phyloP scores from a whole-genome alignment of 2,329 filamentous ascomycete genomes.

The Aspergillus jensenii region DNA sequence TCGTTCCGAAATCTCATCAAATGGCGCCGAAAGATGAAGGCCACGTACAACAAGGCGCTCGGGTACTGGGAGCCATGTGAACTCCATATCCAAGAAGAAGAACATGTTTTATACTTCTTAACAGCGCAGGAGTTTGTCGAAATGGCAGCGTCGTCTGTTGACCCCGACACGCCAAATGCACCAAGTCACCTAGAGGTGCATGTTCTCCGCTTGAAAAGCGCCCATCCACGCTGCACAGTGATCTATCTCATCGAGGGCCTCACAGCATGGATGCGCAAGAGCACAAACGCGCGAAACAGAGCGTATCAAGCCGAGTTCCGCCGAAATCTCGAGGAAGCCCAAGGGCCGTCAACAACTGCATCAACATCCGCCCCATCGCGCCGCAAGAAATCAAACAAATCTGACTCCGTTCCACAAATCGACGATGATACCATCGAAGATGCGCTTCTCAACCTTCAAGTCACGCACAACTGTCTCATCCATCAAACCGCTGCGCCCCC shows the following conservation, averaged over 20 bases:
- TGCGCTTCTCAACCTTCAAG: constrained; percentile 67
- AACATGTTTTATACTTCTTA: constrained; percentile 63
- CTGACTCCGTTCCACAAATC: constrained; percentile 47
- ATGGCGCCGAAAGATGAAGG: constrained; percentile 69
- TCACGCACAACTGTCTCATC: constrained; percentile 65
- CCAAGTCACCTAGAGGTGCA: constrained; percentile 57
- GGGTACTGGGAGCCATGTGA: constrained; percentile 65
- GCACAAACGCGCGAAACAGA: constrained; percentile 65
- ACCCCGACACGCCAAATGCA: constrained; percentile 25
- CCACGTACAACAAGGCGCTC: constrained; percentile 60
- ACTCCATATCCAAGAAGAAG: constrained; percentile 52
- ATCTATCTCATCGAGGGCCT: constrained; percentile 75
- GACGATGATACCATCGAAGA: constrained; percentile 70
- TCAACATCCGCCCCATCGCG: constrained; percentile 18
- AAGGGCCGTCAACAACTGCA: constrained; percentile 23
- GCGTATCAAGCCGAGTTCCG: constrained; percentile 67
- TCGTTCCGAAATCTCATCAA: constrained; percentile 56
- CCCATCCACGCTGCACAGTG: constrained; percentile 54
- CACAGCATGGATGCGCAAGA: constrained; percentile 65
- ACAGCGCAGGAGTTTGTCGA: constrained; percentile 66
- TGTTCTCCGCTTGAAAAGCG: constrained; percentile 54
- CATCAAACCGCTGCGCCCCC: constrained; percentile 63
- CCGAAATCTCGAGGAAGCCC: constrained; percentile 40
- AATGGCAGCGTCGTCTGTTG: constrained; percentile 48
- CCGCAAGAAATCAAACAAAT: constrained; percentile 41